phyloP scores from a whole-genome alignment of 139 green algal species.

The Tetradesmus lagerheimii region DNA sequence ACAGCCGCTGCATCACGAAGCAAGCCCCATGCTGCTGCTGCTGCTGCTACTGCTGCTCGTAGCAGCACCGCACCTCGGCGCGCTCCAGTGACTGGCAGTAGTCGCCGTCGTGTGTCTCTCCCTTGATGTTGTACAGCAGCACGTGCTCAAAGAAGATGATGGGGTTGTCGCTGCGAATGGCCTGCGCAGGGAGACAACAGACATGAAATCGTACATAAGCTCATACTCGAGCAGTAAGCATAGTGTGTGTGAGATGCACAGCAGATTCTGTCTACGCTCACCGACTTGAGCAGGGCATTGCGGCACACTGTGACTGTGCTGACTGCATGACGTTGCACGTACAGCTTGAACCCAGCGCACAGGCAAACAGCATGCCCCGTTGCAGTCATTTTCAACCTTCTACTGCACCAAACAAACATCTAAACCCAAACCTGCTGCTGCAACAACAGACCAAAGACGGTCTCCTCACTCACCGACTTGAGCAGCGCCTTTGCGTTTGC shows the following conservation, averaged over 20 bases:
- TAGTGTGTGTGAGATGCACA: background rate
- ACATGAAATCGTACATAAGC: background rate
- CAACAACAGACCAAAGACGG: background rate
- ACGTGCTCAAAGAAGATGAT: slow-evolving; percentile 99
- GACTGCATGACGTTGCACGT: slow-evolving; percentile 92
- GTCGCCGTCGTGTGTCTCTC: slow-evolving; percentile 63
- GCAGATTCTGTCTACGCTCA: background rate
- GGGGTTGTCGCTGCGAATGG: slow-evolving; percentile 83
- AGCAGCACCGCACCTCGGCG: slow-evolving; percentile 63
- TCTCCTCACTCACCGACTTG: slow-evolving; percentile 76
- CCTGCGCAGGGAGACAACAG: slow-evolving; percentile 50
- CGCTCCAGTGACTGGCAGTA: slow-evolving; percentile 88
- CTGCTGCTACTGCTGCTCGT: background rate
- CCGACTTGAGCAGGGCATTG: slow-evolving; percentile 92
- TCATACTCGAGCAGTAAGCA: background rate
- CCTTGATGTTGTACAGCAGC: slow-evolving; percentile 98
- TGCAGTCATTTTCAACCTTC: background rate
- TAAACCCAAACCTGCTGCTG: too few species aligned
- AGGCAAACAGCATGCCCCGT: background rate
- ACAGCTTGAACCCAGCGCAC: too few species aligned
- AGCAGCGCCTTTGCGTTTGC: slow-evolving; percentile 94
- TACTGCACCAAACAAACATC: too few species aligned
- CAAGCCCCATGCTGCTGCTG: background rate
- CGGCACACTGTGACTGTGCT: slow-evolving; percentile 86
- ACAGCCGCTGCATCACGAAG: too few species aligned